Conservation (phyloP, 371 early-diverging fungal species). For the Mortierella sp. region DNA sequence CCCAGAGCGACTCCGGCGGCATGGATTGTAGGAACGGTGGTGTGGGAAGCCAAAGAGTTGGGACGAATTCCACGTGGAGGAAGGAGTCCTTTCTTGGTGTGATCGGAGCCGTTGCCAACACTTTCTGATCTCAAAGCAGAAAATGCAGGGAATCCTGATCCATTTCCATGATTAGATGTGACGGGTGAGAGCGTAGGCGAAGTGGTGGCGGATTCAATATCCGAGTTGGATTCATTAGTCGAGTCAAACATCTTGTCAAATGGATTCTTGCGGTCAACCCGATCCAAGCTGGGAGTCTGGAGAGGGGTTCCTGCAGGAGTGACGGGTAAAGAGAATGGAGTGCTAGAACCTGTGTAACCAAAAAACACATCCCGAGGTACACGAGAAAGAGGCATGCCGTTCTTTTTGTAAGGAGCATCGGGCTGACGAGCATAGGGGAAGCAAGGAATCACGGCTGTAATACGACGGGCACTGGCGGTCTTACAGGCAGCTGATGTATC, state of each 20-base stretch:
- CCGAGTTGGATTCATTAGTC: constrained; percentile 52
- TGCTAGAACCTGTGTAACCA: constrained; percentile 53
- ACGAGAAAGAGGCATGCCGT: constrained; percentile 26
- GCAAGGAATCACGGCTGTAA: constrained; percentile 94
- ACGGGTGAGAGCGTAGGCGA: constrained; percentile 46
- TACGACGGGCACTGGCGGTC: constrained; percentile 86
- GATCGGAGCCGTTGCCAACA: not conserved
- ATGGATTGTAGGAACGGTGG: constrained; percentile 14
- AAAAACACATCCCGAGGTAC: constrained; percentile 38
- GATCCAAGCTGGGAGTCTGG: constrained; percentile 51
- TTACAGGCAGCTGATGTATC: constrained; percentile 78
- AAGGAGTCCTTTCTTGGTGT: constrained; percentile 24
- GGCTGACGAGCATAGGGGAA: constrained; percentile 88
- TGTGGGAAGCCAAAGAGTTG: constrained; percentile 15
- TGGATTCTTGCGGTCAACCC: constrained; percentile 51
- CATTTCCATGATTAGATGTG: constrained; percentile 7
- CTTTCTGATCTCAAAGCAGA: constrained; percentile 29
- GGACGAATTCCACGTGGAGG: constrained; percentile 50
- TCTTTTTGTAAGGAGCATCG: constrained; percentile 64
- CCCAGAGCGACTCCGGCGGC: constrained; percentile 4
- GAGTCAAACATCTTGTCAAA: constrained; percentile 57
- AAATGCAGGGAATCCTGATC: constrained; percentile 26
- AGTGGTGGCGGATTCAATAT: constrained; percentile 52
- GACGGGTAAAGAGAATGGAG: constrained; percentile 52
- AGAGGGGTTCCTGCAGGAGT: constrained; percentile 55